Evolutionary conservation across 805 yeast species (phyloP).

Genomic region (Blastobotrys muscicola): DNA sequence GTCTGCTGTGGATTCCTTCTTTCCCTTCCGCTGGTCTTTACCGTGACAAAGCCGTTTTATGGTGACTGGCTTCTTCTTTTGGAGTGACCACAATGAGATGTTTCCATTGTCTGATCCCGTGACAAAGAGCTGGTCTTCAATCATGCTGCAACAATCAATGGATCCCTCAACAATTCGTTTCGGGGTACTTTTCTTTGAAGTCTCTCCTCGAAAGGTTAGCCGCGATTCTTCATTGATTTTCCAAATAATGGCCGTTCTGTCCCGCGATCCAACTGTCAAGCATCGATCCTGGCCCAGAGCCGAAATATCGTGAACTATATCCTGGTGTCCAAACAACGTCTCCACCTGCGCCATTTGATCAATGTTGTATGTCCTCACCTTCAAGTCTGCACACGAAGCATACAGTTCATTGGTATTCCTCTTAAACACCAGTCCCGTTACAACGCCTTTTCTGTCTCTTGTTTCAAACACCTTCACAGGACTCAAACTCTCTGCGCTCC

Average conservation of each 20-base stretch:
- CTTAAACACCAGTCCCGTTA: slow-evolving; percentile 67
- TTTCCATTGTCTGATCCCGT: slow-evolving; percentile 96
- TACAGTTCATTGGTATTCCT: slow-evolving; percentile 75
- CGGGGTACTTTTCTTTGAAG: background rate
- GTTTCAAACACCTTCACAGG: slow-evolving; percentile 73
- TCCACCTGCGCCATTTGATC: slow-evolving; percentile 85
- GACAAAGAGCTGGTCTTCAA: slow-evolving; percentile 85
- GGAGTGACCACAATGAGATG: slow-evolving; percentile 79
- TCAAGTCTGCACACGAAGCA: slow-evolving; percentile 88
- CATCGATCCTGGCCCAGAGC: slow-evolving; percentile 84
- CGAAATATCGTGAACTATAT: slow-evolving; percentile 68
- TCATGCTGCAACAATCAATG: slow-evolving; percentile 81
- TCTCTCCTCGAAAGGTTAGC: slow-evolving; percentile 64
- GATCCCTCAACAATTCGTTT: slow-evolving; percentile 53
- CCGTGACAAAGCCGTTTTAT: slow-evolving; percentile 75
- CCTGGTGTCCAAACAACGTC: slow-evolving; percentile 92
- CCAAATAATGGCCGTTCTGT: slow-evolving; percentile 93
- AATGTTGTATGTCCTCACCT: slow-evolving; percentile 77
- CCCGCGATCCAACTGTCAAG: slow-evolving; percentile 92
- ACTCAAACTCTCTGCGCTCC: slow-evolving; percentile 74
- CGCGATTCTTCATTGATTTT: slow-evolving; percentile 93
- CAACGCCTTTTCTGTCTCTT: slow-evolving; percentile 58
- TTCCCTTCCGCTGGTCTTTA: slow-evolving; percentile 37
- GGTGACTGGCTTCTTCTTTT: slow-evolving; percentile 79
- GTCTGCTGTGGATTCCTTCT: slow-evolving; percentile 47